Evolutionary conservation across 345 rosid species (phyloP).

Genomic region (Aethionema arabicum): DNA sequence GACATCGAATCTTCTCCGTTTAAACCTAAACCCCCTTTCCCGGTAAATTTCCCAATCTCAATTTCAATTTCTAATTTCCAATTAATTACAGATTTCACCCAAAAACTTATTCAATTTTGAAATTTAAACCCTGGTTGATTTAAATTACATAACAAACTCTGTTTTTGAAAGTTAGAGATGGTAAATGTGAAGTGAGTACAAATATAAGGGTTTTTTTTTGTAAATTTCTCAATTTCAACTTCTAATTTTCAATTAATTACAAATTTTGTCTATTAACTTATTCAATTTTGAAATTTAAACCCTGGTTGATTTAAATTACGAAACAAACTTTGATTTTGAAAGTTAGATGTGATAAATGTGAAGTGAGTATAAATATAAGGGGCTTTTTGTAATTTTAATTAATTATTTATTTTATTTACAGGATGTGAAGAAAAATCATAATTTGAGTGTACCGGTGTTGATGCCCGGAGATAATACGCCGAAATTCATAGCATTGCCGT

Average conservation of each 20-base stretch:
- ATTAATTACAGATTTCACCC: background rate
- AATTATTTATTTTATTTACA: conserved; percentile 3
- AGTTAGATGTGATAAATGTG: too few species aligned
- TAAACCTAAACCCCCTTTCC: conserved; percentile 40
- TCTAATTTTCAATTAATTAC: background rate
- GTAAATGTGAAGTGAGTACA: too few species aligned
- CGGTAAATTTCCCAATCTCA: conserved; percentile 39
- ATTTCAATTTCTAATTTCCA: background rate
- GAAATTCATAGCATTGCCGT: conserved; percentile 89
- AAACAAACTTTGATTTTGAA: too few species aligned
- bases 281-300: background rate
- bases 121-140: too few species aligned
- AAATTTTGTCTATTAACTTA: background rate
- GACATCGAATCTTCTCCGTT: conserved; percentile 56
- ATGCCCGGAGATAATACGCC: conserved; percentile 94
- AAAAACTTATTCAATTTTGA: background rate
- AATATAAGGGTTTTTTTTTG: conserved; percentile 18
- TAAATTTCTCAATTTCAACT: conserved; percentile 23
- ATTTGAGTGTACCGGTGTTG: conserved; percentile 71
- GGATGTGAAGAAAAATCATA: conserved; percentile 52
- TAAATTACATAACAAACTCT: too few species aligned
- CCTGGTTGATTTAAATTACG: too few species aligned
- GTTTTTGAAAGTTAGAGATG: too few species aligned
- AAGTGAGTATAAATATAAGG: too few species aligned
- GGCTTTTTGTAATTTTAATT: too few species aligned